These are phyloP conservation scores for Aphanomyces astaci DNA, from an alignment of 352 stramenopile genomes.

Conservation along the genomic window DNA sequence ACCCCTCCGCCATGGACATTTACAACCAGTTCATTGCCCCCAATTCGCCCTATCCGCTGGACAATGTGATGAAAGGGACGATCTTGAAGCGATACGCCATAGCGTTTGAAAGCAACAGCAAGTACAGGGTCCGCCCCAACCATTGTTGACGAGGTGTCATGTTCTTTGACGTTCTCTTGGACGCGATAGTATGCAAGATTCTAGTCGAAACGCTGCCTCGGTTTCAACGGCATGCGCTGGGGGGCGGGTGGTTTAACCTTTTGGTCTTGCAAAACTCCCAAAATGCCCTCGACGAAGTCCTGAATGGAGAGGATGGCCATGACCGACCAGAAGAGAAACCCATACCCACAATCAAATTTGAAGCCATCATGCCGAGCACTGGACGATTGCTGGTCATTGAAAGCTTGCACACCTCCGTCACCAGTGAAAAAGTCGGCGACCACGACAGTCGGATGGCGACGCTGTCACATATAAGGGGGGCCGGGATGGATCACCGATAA, in stretches of 20 bases:
- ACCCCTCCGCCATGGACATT: not conserved
- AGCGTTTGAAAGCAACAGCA: conserved; percentile 17
- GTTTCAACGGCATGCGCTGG: conserved; percentile 1
- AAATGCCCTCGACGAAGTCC: not conserved
- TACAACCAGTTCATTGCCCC: not conserved
- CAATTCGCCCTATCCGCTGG: not conserved
- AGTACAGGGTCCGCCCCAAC: conserved; percentile 21
- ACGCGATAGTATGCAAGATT: not conserved
- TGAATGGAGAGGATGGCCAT: not conserved
- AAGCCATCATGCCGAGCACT: not conserved
- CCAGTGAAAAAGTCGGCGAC: too few relatives aligned
- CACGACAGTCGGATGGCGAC: too few relatives aligned
- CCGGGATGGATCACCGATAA: too few relatives aligned
- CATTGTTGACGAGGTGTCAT: not conserved
- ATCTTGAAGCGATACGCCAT: conserved; percentile 3
- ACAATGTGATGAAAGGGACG: not conserved
- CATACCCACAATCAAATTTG: not conserved
- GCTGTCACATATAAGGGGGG: too few relatives aligned
- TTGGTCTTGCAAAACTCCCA: not conserved
- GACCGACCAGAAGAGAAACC: not conserved
- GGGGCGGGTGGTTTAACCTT: not conserved
- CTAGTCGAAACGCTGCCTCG: not conserved
- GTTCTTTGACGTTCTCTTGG: conserved; percentile 6
- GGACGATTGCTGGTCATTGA: not conserved
- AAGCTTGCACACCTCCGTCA: not conserved